Evolutionary conservation across 2,329 filamentous ascomycete genomes (phyloP), one percentile per base, ranked within the genome.

Genomic region (Rhexocercosporidium sp.): DNA sequence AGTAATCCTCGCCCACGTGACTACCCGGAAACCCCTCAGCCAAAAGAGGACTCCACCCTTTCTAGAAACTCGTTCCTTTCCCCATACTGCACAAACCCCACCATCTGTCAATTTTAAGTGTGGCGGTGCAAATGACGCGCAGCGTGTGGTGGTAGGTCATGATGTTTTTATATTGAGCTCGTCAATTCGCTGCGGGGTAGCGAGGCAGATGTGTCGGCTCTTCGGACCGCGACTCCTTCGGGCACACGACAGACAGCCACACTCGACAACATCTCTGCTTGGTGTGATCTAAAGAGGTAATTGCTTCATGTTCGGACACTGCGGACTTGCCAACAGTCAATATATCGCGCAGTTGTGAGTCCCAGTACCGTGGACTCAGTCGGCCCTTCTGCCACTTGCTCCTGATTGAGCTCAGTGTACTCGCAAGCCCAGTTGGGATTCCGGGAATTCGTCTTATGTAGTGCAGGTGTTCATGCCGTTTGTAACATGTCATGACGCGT

Each of bases 211-310:
- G 39, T 20, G 16, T 60, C 57, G 57, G 57, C 7, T 31, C 3
- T 12, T 18, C 57, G 57, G 57, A 29, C 57, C 57, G 57, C 39
- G 25, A 29, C 25, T 60, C 57, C 57, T 60, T 57, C 54, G 41
- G 37, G 41, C 31, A 60, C 25, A 44, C 27, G 27, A 60, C 39
- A 46, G 27, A 60, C 57, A 60, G 39, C 57, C 57, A 60, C 39
- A 60, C 57, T 20, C 16, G 31, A 60, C 18, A n/a, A 44, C 57
- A 11, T 16, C 22, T 46, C 16, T 60, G 11, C 25, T 47, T 46
- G 12, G 20, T 25, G 31, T 39, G 34, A n/a, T 39, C 12, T 57
- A 2, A 20, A 20, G 22, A 25, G 54, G 34, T 25, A 20, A 25
- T 25, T 41, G 54, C 34, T 60, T 31, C 39, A 60, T 7, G 2